Percentiles rank a stretch among this genome's conserved stretches.
These are phyloP conservation scores for Fusarium chaquense DNA, from an alignment of 2,329 filamentous ascomycete species.

Conservation along the genomic window DNA sequence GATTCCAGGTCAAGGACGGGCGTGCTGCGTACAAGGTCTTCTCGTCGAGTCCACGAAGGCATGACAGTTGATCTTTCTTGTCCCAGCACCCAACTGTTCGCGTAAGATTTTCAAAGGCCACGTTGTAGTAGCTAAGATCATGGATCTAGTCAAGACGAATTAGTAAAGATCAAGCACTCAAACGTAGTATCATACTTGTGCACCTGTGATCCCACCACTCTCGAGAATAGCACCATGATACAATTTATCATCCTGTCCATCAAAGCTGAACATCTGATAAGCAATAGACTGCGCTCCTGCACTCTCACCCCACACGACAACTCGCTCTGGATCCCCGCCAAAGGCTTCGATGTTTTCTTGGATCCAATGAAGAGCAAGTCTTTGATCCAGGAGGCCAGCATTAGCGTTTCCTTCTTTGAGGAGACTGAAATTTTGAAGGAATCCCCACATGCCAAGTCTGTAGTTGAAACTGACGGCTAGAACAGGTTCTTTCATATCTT, in stretches of 20 bases:
- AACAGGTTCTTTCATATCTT: slow-evolving; percentile 64
- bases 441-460: slow-evolving; percentile 65
- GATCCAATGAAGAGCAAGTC: slow-evolving; percentile 63
- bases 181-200: slow-evolving; percentile 20
- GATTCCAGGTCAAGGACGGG: slow-evolving; percentile 56
- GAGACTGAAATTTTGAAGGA: slow-evolving; percentile 61
- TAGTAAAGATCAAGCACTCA: neutral
- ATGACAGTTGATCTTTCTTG: slow-evolving; percentile 52
- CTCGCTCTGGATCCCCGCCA: slow-evolving; percentile 60
- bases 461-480: slow-evolving; percentile 68
- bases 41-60: slow-evolving; percentile 52
- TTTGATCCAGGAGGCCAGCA: slow-evolving; percentile 64
- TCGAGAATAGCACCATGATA: slow-evolving; percentile 67
- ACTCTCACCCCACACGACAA: slow-evolving; percentile 63
- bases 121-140: slow-evolving; percentile 47
- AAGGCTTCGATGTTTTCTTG: slow-evolving; percentile 66
- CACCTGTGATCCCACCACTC: slow-evolving; percentile 56
- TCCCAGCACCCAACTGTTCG: slow-evolving; percentile 50
- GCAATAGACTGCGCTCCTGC: slow-evolving; percentile 57
- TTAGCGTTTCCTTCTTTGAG: slow-evolving; percentile 58
- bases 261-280: slow-evolving; percentile 66
- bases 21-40: slow-evolving; percentile 52
- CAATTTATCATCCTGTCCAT: slow-evolving; percentile 66
- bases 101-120: slow-evolving; percentile 46
- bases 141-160: slow-evolving; percentile 27